phyloP scores from a whole-genome alignment of 2,329 filamentous ascomycete species.

The Blumeriella jaapii region DNA sequence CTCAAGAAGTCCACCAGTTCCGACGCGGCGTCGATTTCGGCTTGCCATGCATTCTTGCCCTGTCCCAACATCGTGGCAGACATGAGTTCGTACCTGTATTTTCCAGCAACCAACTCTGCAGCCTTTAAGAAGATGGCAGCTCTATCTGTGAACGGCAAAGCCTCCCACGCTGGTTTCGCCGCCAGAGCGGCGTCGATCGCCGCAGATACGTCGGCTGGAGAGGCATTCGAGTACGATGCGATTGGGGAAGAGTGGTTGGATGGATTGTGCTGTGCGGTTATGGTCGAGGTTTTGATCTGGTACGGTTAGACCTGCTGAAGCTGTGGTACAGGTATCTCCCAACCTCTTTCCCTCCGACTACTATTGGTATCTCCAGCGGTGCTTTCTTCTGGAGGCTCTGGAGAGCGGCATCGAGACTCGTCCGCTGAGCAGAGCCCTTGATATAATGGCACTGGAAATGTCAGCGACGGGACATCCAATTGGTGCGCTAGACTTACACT shows the following conservation, averaged over 20 bases:
- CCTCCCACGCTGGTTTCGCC: constrained; percentile 81
- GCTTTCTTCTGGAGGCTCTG: constrained; percentile 55
- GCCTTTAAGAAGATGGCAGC: constrained; percentile 94
- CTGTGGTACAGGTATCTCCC: constrained; percentile 17
- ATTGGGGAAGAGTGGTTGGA: constrained; percentile 65
- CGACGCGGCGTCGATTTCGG: constrained; percentile 93
- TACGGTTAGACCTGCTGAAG: constrained; percentile 2
- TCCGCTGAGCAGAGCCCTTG: constrained; percentile 70
- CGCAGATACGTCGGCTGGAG: constrained; percentile 58
- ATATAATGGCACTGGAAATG: constrained; percentile 66
- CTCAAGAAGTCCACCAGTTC: constrained; percentile 88
- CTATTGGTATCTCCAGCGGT: constrained; percentile 68
- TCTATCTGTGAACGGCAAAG: constrained; percentile 77
- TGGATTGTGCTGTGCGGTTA: constrained; percentile 68
- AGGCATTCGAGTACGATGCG: constrained; percentile 78
- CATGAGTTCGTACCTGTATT: constrained; percentile 96
- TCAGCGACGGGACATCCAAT: constrained; percentile 8
- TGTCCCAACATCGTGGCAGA: constrained; percentile 92
- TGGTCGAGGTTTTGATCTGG: constrained; percentile 54
- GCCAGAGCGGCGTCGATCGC: constrained; percentile 77
- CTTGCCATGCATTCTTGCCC: constrained; percentile 97
- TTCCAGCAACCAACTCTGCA: constrained; percentile 77
- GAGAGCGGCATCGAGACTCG: constrained; percentile 64
- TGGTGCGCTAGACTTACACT: constrained; percentile 54
- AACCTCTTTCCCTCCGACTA: constrained; percentile 75